phyloP scores from a whole-genome alignment of 495 filamentous ascomycete species.

The Podospora tetraspora region DNA sequence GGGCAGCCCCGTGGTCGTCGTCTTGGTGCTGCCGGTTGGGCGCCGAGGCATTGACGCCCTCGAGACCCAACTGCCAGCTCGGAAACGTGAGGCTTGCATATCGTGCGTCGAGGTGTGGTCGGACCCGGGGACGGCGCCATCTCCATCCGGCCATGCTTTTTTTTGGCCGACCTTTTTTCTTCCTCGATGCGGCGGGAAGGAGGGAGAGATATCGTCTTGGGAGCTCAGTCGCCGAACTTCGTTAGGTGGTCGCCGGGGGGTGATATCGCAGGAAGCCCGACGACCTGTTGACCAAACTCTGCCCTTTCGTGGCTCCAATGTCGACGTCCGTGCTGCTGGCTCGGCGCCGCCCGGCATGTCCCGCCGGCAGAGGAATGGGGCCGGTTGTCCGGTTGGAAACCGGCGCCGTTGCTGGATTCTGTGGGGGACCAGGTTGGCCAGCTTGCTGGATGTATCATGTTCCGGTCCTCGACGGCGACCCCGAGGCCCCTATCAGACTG shows the following conservation, averaged over 20 bases:
- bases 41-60: constrained; percentile 7
- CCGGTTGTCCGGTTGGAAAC: background rate
- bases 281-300: background rate
- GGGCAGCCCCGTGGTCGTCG: background rate
- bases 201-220: background rate
- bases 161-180: background rate
- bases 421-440: background rate
- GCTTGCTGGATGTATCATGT: background rate
- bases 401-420: background rate
- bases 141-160: background rate
- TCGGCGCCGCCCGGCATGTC: background rate
- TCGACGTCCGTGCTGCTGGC: background rate
- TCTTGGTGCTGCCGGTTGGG: constrained; percentile 2
- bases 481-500: background rate
- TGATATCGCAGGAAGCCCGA: background rate
- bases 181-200: background rate
- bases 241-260: background rate
- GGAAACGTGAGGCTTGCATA: constrained; percentile 12
- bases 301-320: background rate
- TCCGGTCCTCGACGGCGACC: background rate
- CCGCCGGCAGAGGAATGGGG: background rate
- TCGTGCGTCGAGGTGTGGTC: constrained; percentile 1
- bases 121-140: background rate
- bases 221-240: background rate
- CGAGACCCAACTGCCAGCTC: constrained; percentile 5